phyloP scores from a whole-genome alignment of 2,329 filamentous ascomycete genomes.

The Orbilia ellipsospora region DNA sequence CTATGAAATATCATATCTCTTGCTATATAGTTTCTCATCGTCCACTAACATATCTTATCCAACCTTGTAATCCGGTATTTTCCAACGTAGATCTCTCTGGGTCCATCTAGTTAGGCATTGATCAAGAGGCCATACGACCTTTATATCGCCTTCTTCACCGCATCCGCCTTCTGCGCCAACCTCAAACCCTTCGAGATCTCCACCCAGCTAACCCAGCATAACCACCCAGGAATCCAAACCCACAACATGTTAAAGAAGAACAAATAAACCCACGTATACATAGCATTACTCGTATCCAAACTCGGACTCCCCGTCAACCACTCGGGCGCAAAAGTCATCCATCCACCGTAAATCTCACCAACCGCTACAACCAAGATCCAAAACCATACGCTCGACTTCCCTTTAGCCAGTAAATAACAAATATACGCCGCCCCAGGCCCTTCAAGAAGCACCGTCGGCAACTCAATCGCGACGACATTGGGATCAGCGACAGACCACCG shows the following conservation, averaged over 20 bases:
- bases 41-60: too few species aligned
- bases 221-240: conserved; percentile 73
- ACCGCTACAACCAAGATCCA: conserved; percentile 75
- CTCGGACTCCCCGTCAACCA: conserved; percentile 73
- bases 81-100: neutral
- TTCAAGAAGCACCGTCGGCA: conserved; percentile 73
- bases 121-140: neutral
- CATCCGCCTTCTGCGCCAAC: conserved; percentile 20
- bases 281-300: conserved; percentile 74
- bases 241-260: conserved; percentile 77
- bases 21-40: too few species aligned
- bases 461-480: conserved; percentile 72
- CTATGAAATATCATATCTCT: too few species aligned
- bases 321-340: conserved; percentile 78
- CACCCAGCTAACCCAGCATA: conserved; percentile 68
- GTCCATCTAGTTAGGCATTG: too few species aligned
- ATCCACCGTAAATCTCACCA: conserved; percentile 75
- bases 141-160: conserved; percentile 28
- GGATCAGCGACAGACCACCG: conserved; percentile 74
- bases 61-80: too few species aligned
- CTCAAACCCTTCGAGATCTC: conserved; percentile 66
- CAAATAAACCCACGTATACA: conserved; percentile 76
- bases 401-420: conserved; percentile 71
- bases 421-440: conserved; percentile 71
- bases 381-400: conserved; percentile 67